Evolutionary conservation across 345 rosid genomes (phyloP).

Genomic region (Gossypium anomalum): DNA sequence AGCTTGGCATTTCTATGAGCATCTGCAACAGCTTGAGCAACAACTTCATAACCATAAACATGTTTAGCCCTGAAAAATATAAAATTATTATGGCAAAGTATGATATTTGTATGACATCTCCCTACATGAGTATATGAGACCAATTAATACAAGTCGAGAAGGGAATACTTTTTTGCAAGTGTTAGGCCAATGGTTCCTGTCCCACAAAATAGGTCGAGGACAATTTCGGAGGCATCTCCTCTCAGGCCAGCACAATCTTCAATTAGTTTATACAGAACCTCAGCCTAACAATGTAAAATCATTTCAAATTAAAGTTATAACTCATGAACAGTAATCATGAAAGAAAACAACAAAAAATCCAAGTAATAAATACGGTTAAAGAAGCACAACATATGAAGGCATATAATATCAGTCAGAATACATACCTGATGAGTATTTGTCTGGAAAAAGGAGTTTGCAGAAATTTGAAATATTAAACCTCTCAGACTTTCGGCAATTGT

Average conservation of each 20-base stretch:
- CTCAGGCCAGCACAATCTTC: conserved; percentile 77
- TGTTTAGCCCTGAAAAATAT: conserved; percentile 55
- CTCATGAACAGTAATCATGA: not conserved
- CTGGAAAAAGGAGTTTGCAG: conserved; percentile 96
- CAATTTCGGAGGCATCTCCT: conserved; percentile 89
- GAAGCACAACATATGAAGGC: not conserved
- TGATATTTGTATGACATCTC: not conserved
- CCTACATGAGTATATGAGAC: not conserved
- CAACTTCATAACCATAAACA: conserved; percentile 92
- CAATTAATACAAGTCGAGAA: not conserved
- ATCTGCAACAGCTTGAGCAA: conserved; percentile 83
- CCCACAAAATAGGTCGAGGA: conserved; percentile 93
- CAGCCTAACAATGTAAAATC: conserved; percentile 54
- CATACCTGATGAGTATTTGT: conserved; percentile 85
- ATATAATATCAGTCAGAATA: not conserved
- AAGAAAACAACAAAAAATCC: conserved; percentile 5
- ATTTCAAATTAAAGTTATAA: conserved; percentile 9
- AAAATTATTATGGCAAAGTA: not conserved
- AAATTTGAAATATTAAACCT: conserved; percentile 82
- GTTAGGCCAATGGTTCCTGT: conserved; percentile 93
- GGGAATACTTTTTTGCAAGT: conserved; percentile 67
- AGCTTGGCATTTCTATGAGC: conserved; percentile 69
- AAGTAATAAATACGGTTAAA: not conserved
- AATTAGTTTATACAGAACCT: conserved; percentile 78
- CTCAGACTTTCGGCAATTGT: conserved; percentile 69